phyloP scores from a whole-genome alignment of 192 early-diverging fungal species.

The Podila verticillata region DNA sequence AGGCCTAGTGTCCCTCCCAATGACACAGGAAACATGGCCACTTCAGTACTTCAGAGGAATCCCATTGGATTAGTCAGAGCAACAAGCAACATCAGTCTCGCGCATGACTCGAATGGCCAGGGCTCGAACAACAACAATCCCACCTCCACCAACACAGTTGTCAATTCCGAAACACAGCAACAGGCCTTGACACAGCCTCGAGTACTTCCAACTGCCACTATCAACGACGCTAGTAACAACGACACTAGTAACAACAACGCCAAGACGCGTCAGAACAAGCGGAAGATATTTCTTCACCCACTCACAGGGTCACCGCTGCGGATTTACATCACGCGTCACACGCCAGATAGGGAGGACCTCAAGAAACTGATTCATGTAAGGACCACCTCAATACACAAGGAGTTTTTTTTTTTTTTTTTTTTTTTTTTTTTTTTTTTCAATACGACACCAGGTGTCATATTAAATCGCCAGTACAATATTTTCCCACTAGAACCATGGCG shows the following conservation, averaged over 20 bases:
- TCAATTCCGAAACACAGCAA: too few relatives aligned
- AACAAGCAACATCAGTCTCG: neutral
- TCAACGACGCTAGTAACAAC: neutral
- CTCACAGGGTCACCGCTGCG: neutral
- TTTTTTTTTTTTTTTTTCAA: neutral
- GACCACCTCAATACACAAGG: too few relatives aligned
- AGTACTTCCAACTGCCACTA: too few relatives aligned
- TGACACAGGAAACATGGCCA: neutral
- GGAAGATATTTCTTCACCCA: neutral
- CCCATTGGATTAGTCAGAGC: neutral
- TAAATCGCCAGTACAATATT: neutral
- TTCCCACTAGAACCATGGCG: neutral
- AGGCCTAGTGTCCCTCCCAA: neutral
- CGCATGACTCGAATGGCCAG: neutral
- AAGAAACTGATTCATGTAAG: neutral
- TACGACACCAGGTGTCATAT: neutral
- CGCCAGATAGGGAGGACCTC: neutral
- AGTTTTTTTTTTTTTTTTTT: too few relatives aligned
- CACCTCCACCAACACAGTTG: neutral
- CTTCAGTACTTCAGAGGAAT: neutral
- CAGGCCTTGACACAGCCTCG: too few relatives aligned
- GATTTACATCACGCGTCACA: neutral
- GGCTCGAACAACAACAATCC: neutral
- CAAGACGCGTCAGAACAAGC: neutral
- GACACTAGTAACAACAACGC: neutral